A percentile compares a stretch with the other conserved stretches of the same genome.
Evolutionary conservation across 306 rosid genomes (phyloP).

Genomic region (Corylus heterophylla): DNA sequence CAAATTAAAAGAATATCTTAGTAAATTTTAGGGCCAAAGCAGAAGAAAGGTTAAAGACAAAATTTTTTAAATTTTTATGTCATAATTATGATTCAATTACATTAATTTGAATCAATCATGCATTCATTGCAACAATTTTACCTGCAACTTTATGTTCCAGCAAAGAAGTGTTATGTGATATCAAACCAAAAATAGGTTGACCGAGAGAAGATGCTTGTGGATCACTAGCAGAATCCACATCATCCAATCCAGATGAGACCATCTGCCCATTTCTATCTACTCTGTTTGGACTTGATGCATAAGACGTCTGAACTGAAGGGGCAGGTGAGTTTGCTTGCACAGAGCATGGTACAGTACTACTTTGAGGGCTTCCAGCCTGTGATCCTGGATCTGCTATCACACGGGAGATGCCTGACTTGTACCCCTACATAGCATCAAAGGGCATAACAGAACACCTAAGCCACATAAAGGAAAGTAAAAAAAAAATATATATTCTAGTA

Average conservation of each 20-base stretch:
- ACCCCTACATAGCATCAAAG: constrained; percentile 49
- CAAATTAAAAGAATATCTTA: not conserved
- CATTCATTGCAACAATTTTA: constrained; percentile 23
- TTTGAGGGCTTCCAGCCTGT: constrained; percentile 47
- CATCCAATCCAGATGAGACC: constrained; percentile 37
- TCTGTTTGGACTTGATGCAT: constrained; percentile 38
- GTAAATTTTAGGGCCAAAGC: not conserved
- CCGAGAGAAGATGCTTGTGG: constrained; percentile 31
- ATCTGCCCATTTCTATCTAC: constrained; percentile 38
- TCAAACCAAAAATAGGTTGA: constrained; percentile 39
- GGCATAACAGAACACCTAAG: constrained; percentile 17
- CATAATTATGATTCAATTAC: constrained; percentile 2
- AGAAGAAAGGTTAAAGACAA: constrained; percentile 14
- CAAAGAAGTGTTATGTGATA: constrained; percentile 26
- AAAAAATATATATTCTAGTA: constrained; percentile 5
- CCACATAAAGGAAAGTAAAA: constrained; percentile 17
- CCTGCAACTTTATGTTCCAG: constrained; percentile 44
- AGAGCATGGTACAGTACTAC: constrained; percentile 39
- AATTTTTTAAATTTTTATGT: not conserved
- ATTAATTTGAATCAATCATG: constrained; percentile 5
- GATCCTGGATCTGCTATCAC: constrained; percentile 41
- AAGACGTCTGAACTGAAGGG: constrained; percentile 44
- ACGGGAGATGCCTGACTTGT: constrained; percentile 51
- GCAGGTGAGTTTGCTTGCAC: constrained; percentile 37
- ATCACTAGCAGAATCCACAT: constrained; percentile 45